A percentile compares a stretch with the other conserved stretches of the same genome.
These are phyloP conservation scores for Chrysosporium queenslandicum DNA, from an alignment of 2,329 filamentous ascomycete species.

Conservation along the genomic window DNA sequence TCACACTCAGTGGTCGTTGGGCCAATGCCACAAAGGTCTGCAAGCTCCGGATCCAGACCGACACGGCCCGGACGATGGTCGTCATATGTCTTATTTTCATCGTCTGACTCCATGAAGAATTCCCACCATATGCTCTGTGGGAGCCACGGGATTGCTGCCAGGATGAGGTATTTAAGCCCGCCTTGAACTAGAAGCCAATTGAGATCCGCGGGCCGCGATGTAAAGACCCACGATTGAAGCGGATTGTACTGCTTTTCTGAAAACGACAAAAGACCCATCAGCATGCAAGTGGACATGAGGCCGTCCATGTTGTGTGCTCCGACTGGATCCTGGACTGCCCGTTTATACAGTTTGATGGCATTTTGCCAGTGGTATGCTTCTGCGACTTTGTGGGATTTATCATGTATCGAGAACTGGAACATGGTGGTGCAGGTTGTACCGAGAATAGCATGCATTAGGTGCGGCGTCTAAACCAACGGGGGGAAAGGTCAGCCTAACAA, in stretches of 20 bases:
- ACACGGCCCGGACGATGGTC: conserved; percentile 23
- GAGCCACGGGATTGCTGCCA: conserved; percentile 22
- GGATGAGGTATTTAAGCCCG: conserved; percentile 27
- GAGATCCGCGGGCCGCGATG: conserved; percentile 23
- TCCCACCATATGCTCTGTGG: conserved; percentile 29
- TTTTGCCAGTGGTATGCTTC: conserved; percentile 33
- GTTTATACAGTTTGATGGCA: conserved; percentile 28
- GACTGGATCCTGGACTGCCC: conserved; percentile 23
- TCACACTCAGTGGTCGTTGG: conserved; percentile 23
- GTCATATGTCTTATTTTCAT: conserved; percentile 21
- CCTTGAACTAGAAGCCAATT: conserved; percentile 32
- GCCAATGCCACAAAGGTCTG: conserved; percentile 29
- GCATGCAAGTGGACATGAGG: conserved; percentile 31
- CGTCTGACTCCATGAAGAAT: conserved; percentile 24
- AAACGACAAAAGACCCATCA: conserved; percentile 31
- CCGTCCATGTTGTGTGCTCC: conserved; percentile 30
- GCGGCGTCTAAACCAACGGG: conserved; percentile 25
- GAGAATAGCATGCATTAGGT: conserved; percentile 32
- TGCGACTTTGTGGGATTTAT: conserved; percentile 22
- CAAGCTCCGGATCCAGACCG: conserved; percentile 25
- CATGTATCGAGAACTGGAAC: conserved; percentile 22
- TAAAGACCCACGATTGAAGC: conserved; percentile 30
- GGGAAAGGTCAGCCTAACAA: not conserved
- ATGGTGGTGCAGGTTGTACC: conserved; percentile 27
- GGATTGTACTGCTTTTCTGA: conserved; percentile 25